phyloP scores from a whole-genome alignment of 805 yeast species.

The Candida bentonensis region DNA sequence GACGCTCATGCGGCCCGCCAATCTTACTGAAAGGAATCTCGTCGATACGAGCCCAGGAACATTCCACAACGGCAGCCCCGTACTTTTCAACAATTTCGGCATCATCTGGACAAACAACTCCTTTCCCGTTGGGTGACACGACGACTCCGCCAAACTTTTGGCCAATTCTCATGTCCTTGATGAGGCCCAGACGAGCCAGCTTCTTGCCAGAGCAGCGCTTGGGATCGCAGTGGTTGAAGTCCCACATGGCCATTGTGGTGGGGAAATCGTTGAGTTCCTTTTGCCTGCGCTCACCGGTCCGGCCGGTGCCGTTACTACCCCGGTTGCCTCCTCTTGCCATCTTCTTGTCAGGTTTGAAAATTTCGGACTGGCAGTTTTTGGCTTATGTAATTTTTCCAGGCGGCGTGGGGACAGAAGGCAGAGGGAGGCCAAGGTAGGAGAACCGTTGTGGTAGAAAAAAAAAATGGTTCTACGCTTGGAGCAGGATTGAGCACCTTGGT shows the following conservation, averaged over 20 bases:
- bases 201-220: slow-evolving; percentile 94
- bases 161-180: slow-evolving; percentile 70
- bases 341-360: background rate
- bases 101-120: slow-evolving; percentile 84
- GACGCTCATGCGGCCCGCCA: slow-evolving; percentile 79
- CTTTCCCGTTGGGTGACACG: slow-evolving; percentile 85
- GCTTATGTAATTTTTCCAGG: background rate
- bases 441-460: too few species aligned
- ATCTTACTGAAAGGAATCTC: slow-evolving; percentile 90
- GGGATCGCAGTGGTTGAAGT: slow-evolving; percentile 97
- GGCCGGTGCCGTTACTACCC: background rate
- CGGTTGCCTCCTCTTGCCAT: background rate
- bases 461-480: too few species aligned
- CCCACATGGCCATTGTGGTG: slow-evolving; percentile 91
- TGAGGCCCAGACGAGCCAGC: slow-evolving; percentile 74
- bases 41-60: slow-evolving; percentile 96
- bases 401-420: background rate
- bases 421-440: too few species aligned
- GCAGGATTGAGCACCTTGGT: too few species aligned
- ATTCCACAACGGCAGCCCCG: slow-evolving; percentile 97
- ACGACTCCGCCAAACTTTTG: slow-evolving; percentile 85
- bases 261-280: slow-evolving; percentile 35
- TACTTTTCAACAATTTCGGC: slow-evolving; percentile 52
- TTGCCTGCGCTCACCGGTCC: background rate
- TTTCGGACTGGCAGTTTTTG: background rate